Evolutionary conservation across 306 rosid genomes (phyloP), one percentile per base, ranked within the genome.

Genomic region (Cajanus cajan): DNA sequence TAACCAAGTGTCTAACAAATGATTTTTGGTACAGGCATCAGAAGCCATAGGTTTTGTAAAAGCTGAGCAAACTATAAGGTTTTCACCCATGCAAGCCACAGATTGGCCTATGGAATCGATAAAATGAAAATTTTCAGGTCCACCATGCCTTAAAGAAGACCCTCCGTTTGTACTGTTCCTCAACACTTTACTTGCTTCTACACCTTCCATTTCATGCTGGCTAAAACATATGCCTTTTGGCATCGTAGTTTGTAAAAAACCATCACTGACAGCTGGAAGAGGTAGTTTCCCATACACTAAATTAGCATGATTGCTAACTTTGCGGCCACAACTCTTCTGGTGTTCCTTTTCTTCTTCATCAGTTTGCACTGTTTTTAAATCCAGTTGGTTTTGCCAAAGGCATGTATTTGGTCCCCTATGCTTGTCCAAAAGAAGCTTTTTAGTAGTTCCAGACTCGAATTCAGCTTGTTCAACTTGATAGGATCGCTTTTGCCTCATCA

Each of bases 401-500:
- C 82, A 28, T 33, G 59, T 39, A 31, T 75, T 82, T 70, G 85
- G 80, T 62, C 78, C 87, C 54, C 33, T 82, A n/a, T 79, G 80
- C 76, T 62, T 57, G 59, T 80, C 93, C 67, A 79, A 74, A 59
- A 41, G 58, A 68, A 70, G 79, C 79, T 71, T 86, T 78, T 83
- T 83, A 64, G 48, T 57, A 80, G 82, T 78, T 36, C 18, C 76
- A 83, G 88, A 63, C 71, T 78, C 84, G 5, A 50, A 45, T 43
- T 88, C 92, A 73, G 18, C 67, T 78, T 86, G 85, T 67, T 87
- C 92, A 33, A 58, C 77, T 69, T 76, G 92, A 72, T 72, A 45
- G 31, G 82, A 86, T 65, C 97, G 88, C 81, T 92, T 92, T 83
- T 88, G 88, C 86, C 97, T 90, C 98, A 94, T 94, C 89, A 94